Base-by-base conservation (phyloP, 805 yeast genomes). In the Hanseniaspora mollemarum region DNA sequence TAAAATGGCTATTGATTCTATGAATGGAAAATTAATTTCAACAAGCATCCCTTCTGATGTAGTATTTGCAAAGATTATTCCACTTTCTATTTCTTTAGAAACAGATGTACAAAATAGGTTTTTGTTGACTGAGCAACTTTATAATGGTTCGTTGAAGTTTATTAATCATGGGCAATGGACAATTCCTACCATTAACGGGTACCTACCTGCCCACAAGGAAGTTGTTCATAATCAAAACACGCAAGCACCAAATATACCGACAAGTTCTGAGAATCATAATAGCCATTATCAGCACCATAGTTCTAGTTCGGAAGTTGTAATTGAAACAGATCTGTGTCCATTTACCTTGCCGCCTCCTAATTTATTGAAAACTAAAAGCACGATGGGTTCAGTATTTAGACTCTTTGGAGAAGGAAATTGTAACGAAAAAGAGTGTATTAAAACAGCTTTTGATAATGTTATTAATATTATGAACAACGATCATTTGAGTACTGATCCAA, bases 41-140 rank as follows among this genome's bases (percentile, higher is more conserved):
- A 75, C 80, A 2, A 95, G 94, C 3, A 72, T 76, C 24, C 77
- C 82, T 16, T 77, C 92, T 62, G 70, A 77, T 36, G 85, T 87
- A 35, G 85, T 88, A 0, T 92, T 87, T 71, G 96, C 96, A 3
- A 84, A 82, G 59, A 75, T 87, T 29, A 59, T 64, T 57, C 74
- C 67, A 35, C 52, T 46, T 36, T 43, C 43, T 54, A 43, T 44
- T 9, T 43, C 35, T 41, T 33, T 50, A 45, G 46, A 54, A 39
- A 8, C 32, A 42, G 18, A 53, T 38, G 9, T 42, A 35, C 41
- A 37, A n/a, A 18, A 45, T 48, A 15, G 38, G 36, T 64, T 65
- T 2, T 59, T 61, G 49, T 54, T 62, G 32, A 66, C 60, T 35
- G 69, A 63, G 43, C 67, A 64, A 49, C 55, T 65, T 22, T 61